Percentiles rank a stretch among this genome's conserved stretches.
Evolutionary conservation across 306 rosid genomes (phyloP).

Genomic region (Trichosanthes truncata): DNA sequence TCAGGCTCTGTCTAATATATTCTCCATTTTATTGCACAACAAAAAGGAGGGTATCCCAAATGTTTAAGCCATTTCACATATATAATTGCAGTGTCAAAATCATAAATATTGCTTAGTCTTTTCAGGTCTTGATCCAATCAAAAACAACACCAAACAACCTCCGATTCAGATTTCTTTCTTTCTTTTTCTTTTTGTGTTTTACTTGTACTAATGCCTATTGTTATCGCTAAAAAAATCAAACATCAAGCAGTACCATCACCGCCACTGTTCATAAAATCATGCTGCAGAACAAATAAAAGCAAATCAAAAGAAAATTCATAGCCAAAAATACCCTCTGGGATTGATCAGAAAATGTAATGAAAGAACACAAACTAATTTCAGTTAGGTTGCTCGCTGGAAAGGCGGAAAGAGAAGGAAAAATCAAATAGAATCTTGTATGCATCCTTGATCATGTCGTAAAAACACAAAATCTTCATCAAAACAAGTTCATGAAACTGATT

Average conservation of each 20-base stretch:
- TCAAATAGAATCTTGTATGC: not conserved
- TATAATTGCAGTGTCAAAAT: not conserved
- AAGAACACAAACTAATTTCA: slow-evolving; percentile 3
- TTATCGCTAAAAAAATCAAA: not conserved
- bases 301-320: not conserved
- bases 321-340: not conserved
- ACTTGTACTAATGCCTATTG: not conserved
- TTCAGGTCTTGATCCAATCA: not conserved
- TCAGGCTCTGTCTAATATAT: not conserved
- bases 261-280: not conserved
- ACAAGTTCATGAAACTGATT: slow-evolving; percentile 5
- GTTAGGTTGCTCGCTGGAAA: not conserved
- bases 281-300: not conserved
- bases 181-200: not conserved
- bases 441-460: not conserved
- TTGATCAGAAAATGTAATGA: not conserved
- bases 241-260: not conserved
- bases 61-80: not conserved
- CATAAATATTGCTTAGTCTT: not conserved
- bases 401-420: not conserved
- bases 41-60: not conserved
- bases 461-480: slow-evolving; percentile 3
- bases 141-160: not conserved
- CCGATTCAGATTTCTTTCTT: not conserved
- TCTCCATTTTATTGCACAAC: not conserved